Base-by-base conservation (phyloP, 352 stramenopile species). In the Globisporangium cederbergense region DNA sequence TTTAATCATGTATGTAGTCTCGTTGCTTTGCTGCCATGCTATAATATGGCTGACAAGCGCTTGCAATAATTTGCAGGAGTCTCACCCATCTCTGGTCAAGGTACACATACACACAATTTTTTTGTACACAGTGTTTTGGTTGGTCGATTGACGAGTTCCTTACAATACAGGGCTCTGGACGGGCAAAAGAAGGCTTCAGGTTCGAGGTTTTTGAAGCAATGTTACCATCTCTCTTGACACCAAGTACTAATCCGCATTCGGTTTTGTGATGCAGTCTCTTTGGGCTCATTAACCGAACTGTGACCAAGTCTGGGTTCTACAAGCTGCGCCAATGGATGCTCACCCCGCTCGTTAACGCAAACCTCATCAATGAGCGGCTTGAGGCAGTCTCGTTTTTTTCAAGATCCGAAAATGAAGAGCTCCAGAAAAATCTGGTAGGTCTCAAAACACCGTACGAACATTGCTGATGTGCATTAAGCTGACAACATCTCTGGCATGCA, bases 171-270 rank as follows among this genome's bases (percentile, higher is more conserved):
- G 78, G 78, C 42, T 75, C 67, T 60, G 86, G 85, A n/a, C 74
- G 79, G 67, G 76, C 83, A 4, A 96, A 94, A 69, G 86, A 95
- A 81, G 86, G 86, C 5, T 93, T 93, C 56, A 95, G 86, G 86
- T 93, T 50, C 20, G 38, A 61, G 18, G 0, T 10, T 59, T 9
- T 51, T 43, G n/a, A 20, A 1, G 4, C 43, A 28, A 4, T 51
- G 36, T 2, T 4, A 38, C 58, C 16, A 11, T 20, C 30, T 50
- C 14, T 32, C 45, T 6, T 30, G 16, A 43, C 28, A 32, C 16
- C 28, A 34, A n/a, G 36, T 16, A 42, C 10, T 67, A 22, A 50
- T 20, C 51, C 32, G 6, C 32, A 16, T 49, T 42, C 59, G 47
- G 66, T 25, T 49, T 20, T 58, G 10, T 30, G n/a, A 56, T 20